Base-by-base conservation (phyloP, 1,284 basidiomycete species). In the Leccinum fallax region DNA sequence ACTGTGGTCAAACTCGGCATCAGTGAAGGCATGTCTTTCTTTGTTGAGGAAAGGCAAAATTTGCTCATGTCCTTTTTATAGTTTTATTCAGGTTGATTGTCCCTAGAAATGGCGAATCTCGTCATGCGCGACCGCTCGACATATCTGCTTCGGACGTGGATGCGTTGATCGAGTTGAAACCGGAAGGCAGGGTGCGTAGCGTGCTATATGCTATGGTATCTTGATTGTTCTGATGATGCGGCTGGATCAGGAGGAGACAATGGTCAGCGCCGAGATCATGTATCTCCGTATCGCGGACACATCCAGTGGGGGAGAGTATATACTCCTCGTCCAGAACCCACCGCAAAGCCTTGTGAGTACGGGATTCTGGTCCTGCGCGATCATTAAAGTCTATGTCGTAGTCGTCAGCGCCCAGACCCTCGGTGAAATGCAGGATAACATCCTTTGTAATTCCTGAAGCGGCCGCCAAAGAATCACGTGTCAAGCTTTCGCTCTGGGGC, bases 401-500 rank as follows among this genome's bases (percentile, higher is more conserved):
- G 86, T 73, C 74, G 4, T 77, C 79, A 7, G 66, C 76, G 26
- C 73, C 83, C 13, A 82, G 78, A 61, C 80, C 88, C 6, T 73
- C 91, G 28, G 46, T 95, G 53, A 87, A 89, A 55, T 71, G 92
- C 10, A 82, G 83, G 19, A 87, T 96, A 69, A 83, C 84, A 4
- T 93, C 93, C 0, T 74, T 88, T 1, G 77, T 83, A 1, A 80
- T 92, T 26, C 82, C 87, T 0, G 86, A 83, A 53, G 87, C 89
- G 1, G 81, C 80, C 8, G 83, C 87, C 24, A 97, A 97, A 76
- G 94, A 96, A 74, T 93, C 92, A 2, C 81, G 83, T 61, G 74
- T 98, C 61, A 86, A 85, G 61, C 60, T 94, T 15, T 82, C 83
- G 0, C 69, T 95, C 6, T 83, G 80, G 61, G 87, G 87, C 21